phyloP scores from a whole-genome alignment of 2,329 filamentous ascomycete species.

The Colletotrichum eleusines region DNA sequence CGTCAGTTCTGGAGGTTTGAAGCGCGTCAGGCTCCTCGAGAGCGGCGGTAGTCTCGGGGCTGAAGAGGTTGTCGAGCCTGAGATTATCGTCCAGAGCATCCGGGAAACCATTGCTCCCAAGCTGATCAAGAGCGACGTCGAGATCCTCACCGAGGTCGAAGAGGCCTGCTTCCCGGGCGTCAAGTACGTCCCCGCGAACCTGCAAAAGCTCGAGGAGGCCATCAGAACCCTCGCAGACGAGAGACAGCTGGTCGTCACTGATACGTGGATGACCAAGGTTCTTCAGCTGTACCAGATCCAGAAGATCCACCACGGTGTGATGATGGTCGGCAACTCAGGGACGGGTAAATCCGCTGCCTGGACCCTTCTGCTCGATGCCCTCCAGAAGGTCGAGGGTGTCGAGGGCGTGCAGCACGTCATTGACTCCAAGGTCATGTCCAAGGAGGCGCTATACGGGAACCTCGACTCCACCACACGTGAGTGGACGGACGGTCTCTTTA shows the following conservation, averaged over 20 bases:
- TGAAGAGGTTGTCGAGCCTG: slow-evolving; percentile 86
- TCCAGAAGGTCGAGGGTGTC: slow-evolving; percentile 89
- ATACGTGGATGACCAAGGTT: slow-evolving; percentile 97
- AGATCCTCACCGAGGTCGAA: slow-evolving; percentile 88
- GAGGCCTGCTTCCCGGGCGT: slow-evolving; percentile 90
- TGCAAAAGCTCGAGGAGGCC: slow-evolving; percentile 82
- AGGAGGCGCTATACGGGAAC: slow-evolving; percentile 95
- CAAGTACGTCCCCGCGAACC: slow-evolving; percentile 89
- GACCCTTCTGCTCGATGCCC: slow-evolving; percentile 89
- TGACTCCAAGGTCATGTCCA: slow-evolving; percentile 99
- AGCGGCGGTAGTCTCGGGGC: slow-evolving; percentile 68
- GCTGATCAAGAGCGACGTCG: slow-evolving; percentile 90
- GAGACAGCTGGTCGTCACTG: slow-evolving; percentile 88
- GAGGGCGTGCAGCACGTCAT: slow-evolving; percentile 98
- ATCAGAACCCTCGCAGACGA: slow-evolving; percentile 87
- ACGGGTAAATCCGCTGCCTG: slow-evolving; percentile 96
- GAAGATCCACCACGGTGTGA: slow-evolving; percentile 97
- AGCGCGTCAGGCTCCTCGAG: slow-evolving; percentile 80
- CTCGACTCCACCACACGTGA: slow-evolving; percentile 97
- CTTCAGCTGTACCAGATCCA: slow-evolving; percentile 98
- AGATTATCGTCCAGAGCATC: slow-evolving; percentile 98
- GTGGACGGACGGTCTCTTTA: slow-evolving; percentile 99
- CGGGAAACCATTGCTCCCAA: slow-evolving; percentile 99
- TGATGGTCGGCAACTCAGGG: slow-evolving; percentile 99
- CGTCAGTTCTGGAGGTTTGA: slow-evolving; percentile 95